phyloP scores from a whole-genome alignment of 768 basidiomycete genomes.

The Amanita rubescens region DNA sequence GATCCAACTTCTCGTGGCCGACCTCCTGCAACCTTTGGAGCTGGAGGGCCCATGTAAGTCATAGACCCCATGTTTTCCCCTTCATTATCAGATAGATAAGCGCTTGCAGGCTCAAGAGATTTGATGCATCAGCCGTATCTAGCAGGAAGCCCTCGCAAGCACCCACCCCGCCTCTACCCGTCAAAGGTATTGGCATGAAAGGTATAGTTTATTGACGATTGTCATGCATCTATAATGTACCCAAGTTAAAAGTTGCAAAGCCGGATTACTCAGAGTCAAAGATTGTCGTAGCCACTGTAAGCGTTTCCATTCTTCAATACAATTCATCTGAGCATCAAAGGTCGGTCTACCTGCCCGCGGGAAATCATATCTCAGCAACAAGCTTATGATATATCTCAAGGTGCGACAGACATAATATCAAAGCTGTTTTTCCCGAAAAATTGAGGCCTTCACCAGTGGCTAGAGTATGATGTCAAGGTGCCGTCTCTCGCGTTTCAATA shows the following conservation, averaged over 20 bases:
- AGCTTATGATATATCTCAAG: conserved; percentile 92
- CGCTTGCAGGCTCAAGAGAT: conserved; percentile 59
- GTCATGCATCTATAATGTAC: conserved; percentile 1
- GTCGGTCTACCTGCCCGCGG: conserved; percentile 97
- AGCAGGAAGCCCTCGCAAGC: conserved; percentile 68
- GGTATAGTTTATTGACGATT: conserved; percentile 34
- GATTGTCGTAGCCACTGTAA: conserved; percentile 95
- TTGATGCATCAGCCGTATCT: conserved; percentile 66
- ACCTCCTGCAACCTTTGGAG: conserved; percentile 60
- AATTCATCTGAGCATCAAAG: conserved; percentile 28
- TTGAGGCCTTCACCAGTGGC: conserved; percentile 59
- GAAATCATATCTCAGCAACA: conserved; percentile 97
- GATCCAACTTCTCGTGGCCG: conserved; percentile 32
- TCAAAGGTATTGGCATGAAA: conserved; percentile 86
- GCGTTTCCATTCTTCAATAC: conserved; percentile 4
- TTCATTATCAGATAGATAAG: not conserved
- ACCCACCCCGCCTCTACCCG: conserved; percentile 72
- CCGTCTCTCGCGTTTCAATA: conserved; percentile 1
- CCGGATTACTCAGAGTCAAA: conserved; percentile 99
- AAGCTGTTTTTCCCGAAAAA: not conserved
- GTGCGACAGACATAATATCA: conserved; percentile 33
- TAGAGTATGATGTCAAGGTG: conserved; percentile 95
- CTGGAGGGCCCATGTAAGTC: conserved; percentile 67
- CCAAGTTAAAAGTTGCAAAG: conserved; percentile 60
- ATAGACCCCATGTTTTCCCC: not conserved